phyloP scores from a whole-genome alignment of 2,329 filamentous ascomycete species.

The Penicillium rolfsii region DNA sequence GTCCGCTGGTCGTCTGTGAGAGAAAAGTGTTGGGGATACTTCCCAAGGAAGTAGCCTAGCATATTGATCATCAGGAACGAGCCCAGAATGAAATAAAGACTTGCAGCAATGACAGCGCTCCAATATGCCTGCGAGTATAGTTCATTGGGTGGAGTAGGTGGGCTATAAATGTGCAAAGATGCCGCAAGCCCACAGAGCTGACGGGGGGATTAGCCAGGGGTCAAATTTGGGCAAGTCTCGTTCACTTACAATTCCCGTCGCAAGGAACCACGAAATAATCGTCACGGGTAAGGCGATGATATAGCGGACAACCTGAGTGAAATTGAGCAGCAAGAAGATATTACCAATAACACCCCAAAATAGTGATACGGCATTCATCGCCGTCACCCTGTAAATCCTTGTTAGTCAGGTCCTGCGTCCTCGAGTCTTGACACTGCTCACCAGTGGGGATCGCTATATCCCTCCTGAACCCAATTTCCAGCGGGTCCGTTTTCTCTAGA shows the following conservation, averaged over 20 bases:
- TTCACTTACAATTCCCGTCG: conserved; percentile 59
- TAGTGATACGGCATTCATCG: conserved; percentile 77
- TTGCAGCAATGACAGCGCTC: conserved; percentile 79
- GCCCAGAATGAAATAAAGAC: conserved; percentile 77
- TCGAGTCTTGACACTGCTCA: conserved; percentile 39
- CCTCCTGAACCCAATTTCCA: conserved; percentile 53
- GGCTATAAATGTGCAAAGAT: conserved; percentile 65
- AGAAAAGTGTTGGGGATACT: conserved; percentile 77
- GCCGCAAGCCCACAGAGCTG: conserved; percentile 68
- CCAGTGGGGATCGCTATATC: conserved; percentile 72
- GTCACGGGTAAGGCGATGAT: conserved; percentile 80
- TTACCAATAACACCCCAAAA: conserved; percentile 77
- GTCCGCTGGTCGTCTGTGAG: conserved; percentile 81
- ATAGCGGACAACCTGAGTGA: conserved; percentile 78
- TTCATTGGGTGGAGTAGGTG: conserved; percentile 52
- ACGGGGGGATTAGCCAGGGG: not conserved
- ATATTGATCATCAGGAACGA: conserved; percentile 79
- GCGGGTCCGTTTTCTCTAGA: conserved; percentile 54
- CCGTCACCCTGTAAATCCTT: conserved; percentile 61
- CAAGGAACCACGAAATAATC: conserved; percentile 75
- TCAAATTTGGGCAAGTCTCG: not conserved
- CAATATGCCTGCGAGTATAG: conserved; percentile 81
- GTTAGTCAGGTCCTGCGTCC: not conserved
- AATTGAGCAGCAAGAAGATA: conserved; percentile 80
- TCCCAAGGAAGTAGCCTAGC: conserved; percentile 71